These are phyloP conservation scores for Populus tomentosa DNA, from an alignment of 441 rosid genomes.

Conservation along the genomic window DNA sequence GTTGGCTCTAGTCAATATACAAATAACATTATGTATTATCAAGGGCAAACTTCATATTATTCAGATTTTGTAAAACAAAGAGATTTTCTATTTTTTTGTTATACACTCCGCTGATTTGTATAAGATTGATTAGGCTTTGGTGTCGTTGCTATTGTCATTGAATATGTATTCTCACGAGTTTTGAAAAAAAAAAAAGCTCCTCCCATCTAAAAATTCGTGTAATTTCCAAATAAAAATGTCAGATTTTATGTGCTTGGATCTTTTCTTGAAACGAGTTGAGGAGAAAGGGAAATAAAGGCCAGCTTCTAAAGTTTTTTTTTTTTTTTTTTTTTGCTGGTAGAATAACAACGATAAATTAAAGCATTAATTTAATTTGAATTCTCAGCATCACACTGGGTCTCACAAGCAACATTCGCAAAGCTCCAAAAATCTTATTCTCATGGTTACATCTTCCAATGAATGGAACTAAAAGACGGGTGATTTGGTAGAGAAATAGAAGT, in stretches of 20 bases:
- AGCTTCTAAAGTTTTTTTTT: neutral
- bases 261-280: neutral
- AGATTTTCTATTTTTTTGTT: no score
- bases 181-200: neutral
- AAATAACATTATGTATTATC: no score
- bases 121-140: no score
- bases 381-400: neutral
- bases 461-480: constrained; percentile 32
- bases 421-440: neutral
- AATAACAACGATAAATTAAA: neutral
- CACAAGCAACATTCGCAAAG: neutral
- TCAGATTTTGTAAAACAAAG: no score
- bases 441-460: neutral
- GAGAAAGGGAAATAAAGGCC: neutral
- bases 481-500: constrained; percentile 36
- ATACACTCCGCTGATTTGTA: no score
- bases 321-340: no score
- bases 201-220: neutral
- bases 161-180: no score
- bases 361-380: neutral
- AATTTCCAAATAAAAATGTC: neutral
- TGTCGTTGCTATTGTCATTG: no score
- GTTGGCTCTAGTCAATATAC: neutral
- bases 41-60: no score
- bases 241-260: neutral